Conservation (phyloP, 1,284 basidiomycete genomes). For the Ceratobasidium sp. region DNA sequence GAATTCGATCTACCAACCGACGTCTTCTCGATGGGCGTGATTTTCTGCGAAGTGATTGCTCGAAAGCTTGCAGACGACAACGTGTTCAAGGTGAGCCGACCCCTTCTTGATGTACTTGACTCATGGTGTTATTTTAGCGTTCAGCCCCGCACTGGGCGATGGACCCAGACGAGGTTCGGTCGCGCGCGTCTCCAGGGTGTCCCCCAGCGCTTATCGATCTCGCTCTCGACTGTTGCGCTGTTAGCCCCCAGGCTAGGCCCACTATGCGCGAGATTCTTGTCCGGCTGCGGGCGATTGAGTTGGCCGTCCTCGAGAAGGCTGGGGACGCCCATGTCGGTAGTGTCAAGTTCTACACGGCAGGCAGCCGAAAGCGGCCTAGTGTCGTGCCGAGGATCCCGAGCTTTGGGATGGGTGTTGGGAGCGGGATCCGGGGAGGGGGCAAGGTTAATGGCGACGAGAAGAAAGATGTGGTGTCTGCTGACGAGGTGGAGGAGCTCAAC, state of each 20-base stretch:
- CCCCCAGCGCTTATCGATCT: constrained; percentile 82
- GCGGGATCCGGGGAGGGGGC: constrained; percentile 58
- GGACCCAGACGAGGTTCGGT: constrained; percentile 78
- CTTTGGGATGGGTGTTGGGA: constrained; percentile 79
- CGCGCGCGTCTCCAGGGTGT: constrained; percentile 77
- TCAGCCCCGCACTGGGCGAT: constrained; percentile 81
- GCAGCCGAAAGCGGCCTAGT: constrained; percentile 62
- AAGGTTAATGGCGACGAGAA: constrained; percentile 9
- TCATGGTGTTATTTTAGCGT: constrained; percentile 57
- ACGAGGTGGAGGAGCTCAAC: constrained; percentile 75
- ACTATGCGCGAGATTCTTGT: constrained; percentile 80
- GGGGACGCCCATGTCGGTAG: constrained; percentile 84
- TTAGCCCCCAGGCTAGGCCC: constrained; percentile 77
- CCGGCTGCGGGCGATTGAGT: constrained; percentile 58
- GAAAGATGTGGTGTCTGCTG: constrained; percentile 7
- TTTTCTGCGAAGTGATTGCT: constrained; percentile 91
- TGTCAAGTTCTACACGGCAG: constrained; percentile 77
- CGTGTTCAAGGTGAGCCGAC: constrained; percentile 68
- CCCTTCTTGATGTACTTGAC: constrained; percentile 29
- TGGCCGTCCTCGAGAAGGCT: constrained; percentile 56
- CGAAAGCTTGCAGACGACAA: constrained; percentile 85
- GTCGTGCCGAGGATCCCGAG: constrained; percentile 81
- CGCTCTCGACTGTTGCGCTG: constrained; percentile 79
- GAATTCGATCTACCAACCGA: constrained; percentile 95
- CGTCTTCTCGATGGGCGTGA: constrained; percentile 93